These are phyloP conservation scores for Suhomyces pyralidae DNA, from an alignment of 805 yeast genomes.

Conservation along the genomic window DNA sequence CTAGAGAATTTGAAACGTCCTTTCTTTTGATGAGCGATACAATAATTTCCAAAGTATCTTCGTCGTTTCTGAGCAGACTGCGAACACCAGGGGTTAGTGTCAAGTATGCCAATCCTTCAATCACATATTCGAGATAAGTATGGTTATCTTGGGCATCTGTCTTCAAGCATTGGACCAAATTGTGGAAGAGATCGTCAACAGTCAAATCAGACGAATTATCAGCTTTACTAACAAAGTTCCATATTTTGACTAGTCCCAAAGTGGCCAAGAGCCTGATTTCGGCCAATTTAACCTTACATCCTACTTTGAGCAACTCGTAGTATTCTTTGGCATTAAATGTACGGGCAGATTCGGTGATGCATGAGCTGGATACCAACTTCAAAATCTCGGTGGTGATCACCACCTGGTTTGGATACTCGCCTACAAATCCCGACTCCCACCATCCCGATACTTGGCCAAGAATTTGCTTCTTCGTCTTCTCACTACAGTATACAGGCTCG, in stretches of 20 bases:
- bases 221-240: slow-evolving; percentile 42
- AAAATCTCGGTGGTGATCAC: slow-evolving; percentile 12
- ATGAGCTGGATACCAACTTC: slow-evolving; percentile 31
- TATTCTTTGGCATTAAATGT: slow-evolving; percentile 45
- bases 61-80: slow-evolving; percentile 33
- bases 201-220: neutral
- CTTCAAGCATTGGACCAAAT: slow-evolving; percentile 10
- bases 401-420: slow-evolving; percentile 5
- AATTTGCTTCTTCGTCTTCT: slow-evolving; percentile 15
- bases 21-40: slow-evolving; percentile 7
- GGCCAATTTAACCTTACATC: slow-evolving; percentile 16
- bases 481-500: slow-evolving; percentile 20
- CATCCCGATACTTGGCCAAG: slow-evolving; percentile 1
- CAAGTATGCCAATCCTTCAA: slow-evolving; percentile 54
- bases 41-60: slow-evolving; percentile 23
- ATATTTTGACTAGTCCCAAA: slow-evolving; percentile 51
- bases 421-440: neutral
- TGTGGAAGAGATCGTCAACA: slow-evolving; percentile 9
- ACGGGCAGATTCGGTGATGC: slow-evolving; percentile 51
- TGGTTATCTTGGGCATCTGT: slow-evolving; percentile 5
- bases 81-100: slow-evolving; percentile 33
- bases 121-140: slow-evolving; percentile 13
- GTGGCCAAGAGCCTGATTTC: slow-evolving; percentile 37
- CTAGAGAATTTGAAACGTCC: slow-evolving; percentile 6
- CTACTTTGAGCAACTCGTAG: slow-evolving; percentile 36